Evolutionary conservation across 495 filamentous ascomycete genomes (phyloP).

Genomic region (Talaromyces ruber): DNA sequence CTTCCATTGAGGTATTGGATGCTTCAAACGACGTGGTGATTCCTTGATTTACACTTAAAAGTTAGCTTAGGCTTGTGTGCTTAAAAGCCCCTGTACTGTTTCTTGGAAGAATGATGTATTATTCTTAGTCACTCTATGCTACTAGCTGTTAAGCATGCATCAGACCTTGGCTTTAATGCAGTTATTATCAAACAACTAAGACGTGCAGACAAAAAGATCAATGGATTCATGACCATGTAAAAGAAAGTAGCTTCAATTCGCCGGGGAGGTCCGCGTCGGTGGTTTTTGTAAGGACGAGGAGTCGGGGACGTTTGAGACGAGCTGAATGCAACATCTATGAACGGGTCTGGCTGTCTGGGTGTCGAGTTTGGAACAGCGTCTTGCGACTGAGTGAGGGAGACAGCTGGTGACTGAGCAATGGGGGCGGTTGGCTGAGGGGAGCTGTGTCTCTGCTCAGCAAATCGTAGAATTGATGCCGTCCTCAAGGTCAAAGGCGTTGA

Average conservation of each 20-base stretch:
- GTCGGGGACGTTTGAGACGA: neutral
- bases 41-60: neutral
- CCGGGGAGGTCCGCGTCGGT: neutral
- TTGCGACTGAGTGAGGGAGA: neutral
- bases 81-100: neutral
- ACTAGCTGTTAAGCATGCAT: too few species aligned
- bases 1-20: constrained; percentile 6
- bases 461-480: neutral
- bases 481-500: neutral
- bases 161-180: too few species aligned
- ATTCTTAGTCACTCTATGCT: too few species aligned
- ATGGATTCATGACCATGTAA: too few species aligned
- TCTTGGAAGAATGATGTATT: neutral
- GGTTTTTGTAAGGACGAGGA: neutral
- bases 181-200: too few species aligned
- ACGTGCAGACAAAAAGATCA: too few species aligned
- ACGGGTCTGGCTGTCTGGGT: neutral
- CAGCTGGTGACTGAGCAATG: neutral
- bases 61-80: neutral
- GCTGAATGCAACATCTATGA: neutral
- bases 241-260: too few species aligned
- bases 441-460: neutral
- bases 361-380: neutral
- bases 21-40: neutral
- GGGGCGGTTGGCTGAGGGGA: too few species aligned